Conservation (phyloP, 345 rosid species). For the Bretschneidera sinensis region DNA sequence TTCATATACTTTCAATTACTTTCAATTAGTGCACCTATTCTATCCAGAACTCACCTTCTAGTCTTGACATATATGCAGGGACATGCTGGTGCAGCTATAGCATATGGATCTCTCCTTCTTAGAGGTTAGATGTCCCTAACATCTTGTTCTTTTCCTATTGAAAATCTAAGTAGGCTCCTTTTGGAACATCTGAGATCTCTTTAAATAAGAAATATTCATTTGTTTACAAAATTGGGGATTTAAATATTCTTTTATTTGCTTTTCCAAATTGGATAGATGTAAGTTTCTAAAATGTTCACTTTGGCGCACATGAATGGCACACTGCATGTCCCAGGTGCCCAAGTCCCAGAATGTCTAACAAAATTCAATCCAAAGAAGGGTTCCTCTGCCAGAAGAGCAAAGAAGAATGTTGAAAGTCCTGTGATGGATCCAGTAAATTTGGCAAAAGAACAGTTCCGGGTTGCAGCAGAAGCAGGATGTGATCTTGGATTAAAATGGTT, state of each 20-base stretch:
- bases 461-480: slow-evolving; percentile 72
- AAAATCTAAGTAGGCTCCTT: not conserved
- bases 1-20: not conserved
- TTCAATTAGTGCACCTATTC: not conserved
- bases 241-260: no score
- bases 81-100: slow-evolving; percentile 88
- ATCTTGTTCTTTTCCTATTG: not conserved
- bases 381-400: slow-evolving; percentile 36
- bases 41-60: slow-evolving; percentile 1
- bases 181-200: no score
- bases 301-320: not conserved
- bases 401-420: slow-evolving; percentile 20
- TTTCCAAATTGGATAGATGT: not conserved
- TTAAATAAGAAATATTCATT: not conserved
- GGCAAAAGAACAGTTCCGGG: slow-evolving; percentile 73
- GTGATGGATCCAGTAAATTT: slow-evolving; percentile 40
- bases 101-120: slow-evolving; percentile 87
- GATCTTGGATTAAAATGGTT: slow-evolving; percentile 82
- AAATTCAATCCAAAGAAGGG: slow-evolving; percentile 35
- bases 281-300: no score
- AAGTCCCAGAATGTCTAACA: slow-evolving; percentile 58
- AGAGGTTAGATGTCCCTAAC: slow-evolving; percentile 44
- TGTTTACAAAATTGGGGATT: not conserved
- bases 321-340: slow-evolving; percentile 44
- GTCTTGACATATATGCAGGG: slow-evolving; percentile 46